Evolutionary conservation across 345 rosid species (phyloP).

Genomic region (Corymbia maculata): DNA sequence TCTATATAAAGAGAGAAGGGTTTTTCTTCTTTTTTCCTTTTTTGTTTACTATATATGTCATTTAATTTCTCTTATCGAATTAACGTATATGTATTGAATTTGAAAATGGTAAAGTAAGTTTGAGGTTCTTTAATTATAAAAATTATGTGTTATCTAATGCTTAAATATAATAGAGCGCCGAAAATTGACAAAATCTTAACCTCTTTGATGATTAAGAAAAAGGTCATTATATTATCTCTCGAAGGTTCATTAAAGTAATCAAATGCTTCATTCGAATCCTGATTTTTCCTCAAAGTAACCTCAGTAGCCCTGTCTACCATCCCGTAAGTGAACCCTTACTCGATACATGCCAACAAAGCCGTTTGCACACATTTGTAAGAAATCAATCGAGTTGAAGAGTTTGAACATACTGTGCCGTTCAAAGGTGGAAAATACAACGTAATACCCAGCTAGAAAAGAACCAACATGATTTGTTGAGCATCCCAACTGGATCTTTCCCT

Average conservation of each 20-base stretch:
- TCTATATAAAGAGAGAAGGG: not conserved
- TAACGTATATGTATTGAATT: not conserved
- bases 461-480: not conserved
- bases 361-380: not conserved
- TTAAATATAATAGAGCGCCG: not conserved
- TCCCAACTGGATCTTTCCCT: not conserved
- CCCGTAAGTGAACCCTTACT: not conserved
- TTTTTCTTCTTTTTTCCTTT: not conserved
- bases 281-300: not conserved
- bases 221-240: not conserved
- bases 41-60: not conserved
- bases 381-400: not conserved
- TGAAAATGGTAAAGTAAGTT: not conserved
- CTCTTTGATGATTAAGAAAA: not conserved
- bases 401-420: not conserved
- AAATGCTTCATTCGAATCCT: not conserved
- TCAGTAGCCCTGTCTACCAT: accelerated
- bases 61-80: not conserved
- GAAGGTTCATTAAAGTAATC: not conserved
- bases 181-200: not conserved
- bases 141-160: not conserved
- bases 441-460: not conserved
- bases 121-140: not conserved
- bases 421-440: not conserved
- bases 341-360: not conserved